Base-by-base conservation (phyloP, 2,329 filamentous ascomycete genomes). In the Aspergillus melleus region DNA sequence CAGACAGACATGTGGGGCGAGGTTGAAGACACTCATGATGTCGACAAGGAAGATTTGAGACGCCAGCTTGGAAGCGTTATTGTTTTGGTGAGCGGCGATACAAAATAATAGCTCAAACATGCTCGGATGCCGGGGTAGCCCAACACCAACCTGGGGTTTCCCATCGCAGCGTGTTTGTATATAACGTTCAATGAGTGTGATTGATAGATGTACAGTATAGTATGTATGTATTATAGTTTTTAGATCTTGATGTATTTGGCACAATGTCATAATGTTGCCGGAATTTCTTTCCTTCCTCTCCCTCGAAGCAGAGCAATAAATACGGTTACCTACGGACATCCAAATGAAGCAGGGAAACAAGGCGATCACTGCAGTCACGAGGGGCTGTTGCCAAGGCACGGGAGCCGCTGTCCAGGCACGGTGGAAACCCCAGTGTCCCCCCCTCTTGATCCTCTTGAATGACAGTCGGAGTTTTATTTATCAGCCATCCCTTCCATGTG, bases 1-100 rank as follows among this genome's bases (percentile, higher is more conserved):
- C 95, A 99, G 83, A 96, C 89, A 1, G 81, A 85, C 29, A 88
- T 90, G 77, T 98, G 95, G 94, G 95, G 95, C 9, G 93, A 96
- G 81, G 95, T 99, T 0, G 95, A 99, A 75, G 93, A 99, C 77
- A 96, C 93, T 29, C 95, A 99, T 77, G 95, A 99, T 80, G 95
- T 99, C 1, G 90, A 96, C 70, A 90, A 88, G 76, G 94, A 96
- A 76, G 95, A 99, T 76, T 68, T 98, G 65, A 85, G 87, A 72
- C 84, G 94, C 70, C 95, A 98, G 79, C 79, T 98, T 61, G 95
- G 94, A 14, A 96, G 92, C 73, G 90, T 92, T 11, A 83, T 96
- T 16, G 73, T 98, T 70, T 79, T 98, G 53, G 90, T 97, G 10
- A 88, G 86, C 58, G 90, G 90, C 1, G 73, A 76, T 64, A 69